Conservation (phyloP, 345 rosid species). For the Raphanus raphanistrum region DNA sequence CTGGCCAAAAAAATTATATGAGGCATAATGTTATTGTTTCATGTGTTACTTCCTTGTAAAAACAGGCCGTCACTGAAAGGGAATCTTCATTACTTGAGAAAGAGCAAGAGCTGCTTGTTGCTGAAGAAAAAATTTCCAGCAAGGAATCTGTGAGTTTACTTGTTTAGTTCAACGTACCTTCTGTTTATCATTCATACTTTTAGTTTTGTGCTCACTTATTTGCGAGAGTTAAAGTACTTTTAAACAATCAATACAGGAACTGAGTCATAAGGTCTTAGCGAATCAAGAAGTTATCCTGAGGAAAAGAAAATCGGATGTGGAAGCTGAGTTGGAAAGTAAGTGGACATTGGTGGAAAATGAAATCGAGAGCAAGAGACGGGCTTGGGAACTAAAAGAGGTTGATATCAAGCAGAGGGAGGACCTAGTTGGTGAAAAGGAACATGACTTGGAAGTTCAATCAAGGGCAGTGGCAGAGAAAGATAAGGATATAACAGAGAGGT, state of each 20-base stretch:
- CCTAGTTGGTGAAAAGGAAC: slow-evolving; percentile 67
- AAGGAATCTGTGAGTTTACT: slow-evolving; percentile 74
- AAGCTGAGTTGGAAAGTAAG: slow-evolving; percentile 69
- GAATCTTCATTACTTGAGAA: slow-evolving; percentile 61
- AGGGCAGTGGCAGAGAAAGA: slow-evolving; percentile 64
- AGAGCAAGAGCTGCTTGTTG: slow-evolving; percentile 73
- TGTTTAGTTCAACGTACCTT: slow-evolving; percentile 9
- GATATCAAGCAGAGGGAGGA: slow-evolving; percentile 76
- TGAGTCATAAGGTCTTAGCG: slow-evolving; percentile 56
- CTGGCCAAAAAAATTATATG: not conserved
- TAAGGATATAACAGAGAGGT: slow-evolving; percentile 62
- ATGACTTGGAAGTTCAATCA: slow-evolving; percentile 69
- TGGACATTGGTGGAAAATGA: slow-evolving; percentile 74
- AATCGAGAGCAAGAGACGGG: slow-evolving; percentile 80
- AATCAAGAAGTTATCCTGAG: slow-evolving; percentile 63
- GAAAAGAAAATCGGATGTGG: slow-evolving; percentile 65
- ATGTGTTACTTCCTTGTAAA: slow-evolving; percentile 5
- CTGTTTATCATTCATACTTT: slow-evolving; percentile 11
- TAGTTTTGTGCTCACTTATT: not conserved
- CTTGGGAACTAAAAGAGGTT: slow-evolving; percentile 86
- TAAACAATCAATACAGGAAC: slow-evolving; percentile 51
- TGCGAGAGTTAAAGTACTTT: slow-evolving; percentile 1
- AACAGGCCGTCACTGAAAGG: slow-evolving; percentile 54
- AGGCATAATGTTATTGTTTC: not conserved
- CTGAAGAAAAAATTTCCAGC: slow-evolving; percentile 69